Conservation (phyloP, 2,329 filamentous ascomycete genomes). For the Cadophora sp. region DNA sequence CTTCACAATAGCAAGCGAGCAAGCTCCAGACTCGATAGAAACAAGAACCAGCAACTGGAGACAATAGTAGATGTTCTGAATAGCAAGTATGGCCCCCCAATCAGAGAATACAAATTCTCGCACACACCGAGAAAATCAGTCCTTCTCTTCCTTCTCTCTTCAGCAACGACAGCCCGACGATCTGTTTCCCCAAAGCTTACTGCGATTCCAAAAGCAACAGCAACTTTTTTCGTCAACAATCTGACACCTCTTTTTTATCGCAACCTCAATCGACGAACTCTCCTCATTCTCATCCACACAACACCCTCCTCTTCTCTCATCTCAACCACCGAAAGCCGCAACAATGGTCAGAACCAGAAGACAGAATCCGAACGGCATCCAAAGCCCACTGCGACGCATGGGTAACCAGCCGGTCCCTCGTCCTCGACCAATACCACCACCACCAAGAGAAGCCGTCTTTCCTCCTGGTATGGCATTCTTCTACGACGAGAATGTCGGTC, state of each 20-base stretch:
- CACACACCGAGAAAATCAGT: background rate
- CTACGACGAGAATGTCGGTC: slow-evolving; percentile 5
- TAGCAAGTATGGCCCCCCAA: background rate
- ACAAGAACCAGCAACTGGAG: background rate
- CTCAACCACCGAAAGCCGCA: background rate
- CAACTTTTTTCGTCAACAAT: background rate
- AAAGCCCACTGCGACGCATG: background rate
- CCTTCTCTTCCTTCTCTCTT: background rate
- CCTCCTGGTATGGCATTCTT: background rate
- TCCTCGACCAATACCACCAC: background rate
- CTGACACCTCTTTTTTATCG: background rate
- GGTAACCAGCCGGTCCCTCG: background rate
- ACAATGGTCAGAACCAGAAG: slow-evolving; percentile 10
- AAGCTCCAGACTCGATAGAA: background rate
- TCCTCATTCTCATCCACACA: background rate
- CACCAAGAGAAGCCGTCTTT: background rate
- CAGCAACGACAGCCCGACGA: slow-evolving; percentile 10
- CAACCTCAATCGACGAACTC: slow-evolving; percentile 2
- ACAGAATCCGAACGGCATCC: background rate
- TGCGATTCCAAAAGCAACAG: background rate
- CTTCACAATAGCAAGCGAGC: slow-evolving; percentile 9
- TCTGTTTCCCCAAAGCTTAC: background rate
- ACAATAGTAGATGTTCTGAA: background rate
- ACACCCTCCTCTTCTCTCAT: background rate
- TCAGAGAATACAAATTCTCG: background rate